Percentiles rank a stretch among this genome's conserved stretches.
phyloP scores from a whole-genome alignment of 2,329 filamentous ascomycete species.

The Exophiala oligosperma region DNA sequence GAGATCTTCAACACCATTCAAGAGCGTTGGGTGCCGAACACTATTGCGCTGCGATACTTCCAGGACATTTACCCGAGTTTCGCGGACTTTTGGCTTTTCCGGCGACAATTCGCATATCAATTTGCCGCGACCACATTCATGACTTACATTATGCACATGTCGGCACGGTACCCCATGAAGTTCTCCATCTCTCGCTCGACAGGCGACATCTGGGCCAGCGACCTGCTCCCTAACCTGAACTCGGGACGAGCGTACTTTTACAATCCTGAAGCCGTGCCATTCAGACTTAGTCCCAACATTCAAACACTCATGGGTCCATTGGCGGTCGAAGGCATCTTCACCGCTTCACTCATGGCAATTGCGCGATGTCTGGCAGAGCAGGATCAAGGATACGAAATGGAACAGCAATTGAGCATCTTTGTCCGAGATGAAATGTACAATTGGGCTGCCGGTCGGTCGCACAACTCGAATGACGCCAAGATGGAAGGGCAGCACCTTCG shows the following conservation, averaged over 20 bases:
- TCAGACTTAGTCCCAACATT: slow-evolving; percentile 94
- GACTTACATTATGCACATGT: slow-evolving; percentile 98
- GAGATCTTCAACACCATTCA: slow-evolving; percentile 96
- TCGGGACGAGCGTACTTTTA: slow-evolving; percentile 83
- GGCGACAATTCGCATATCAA: slow-evolving; percentile 94
- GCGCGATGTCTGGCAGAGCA: slow-evolving; percentile 90
- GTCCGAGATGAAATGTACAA: slow-evolving; percentile 97
- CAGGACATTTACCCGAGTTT: slow-evolving; percentile 83
- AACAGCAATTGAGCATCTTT: slow-evolving; percentile 90
- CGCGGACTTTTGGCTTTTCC: slow-evolving; percentile 97
- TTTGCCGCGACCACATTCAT: slow-evolving; percentile 94
- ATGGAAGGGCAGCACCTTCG: slow-evolving; percentile 69
- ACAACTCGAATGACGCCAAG: slow-evolving; percentile 33
- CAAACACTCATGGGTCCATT: slow-evolving; percentile 95
- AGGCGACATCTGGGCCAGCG: slow-evolving; percentile 94
- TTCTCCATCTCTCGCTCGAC: slow-evolving; percentile 83
- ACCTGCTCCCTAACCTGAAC: slow-evolving; percentile 89
- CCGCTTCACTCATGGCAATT: slow-evolving; percentile 94
- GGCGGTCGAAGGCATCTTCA: slow-evolving; percentile 93
- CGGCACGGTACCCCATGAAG: slow-evolving; percentile 93
- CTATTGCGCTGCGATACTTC: slow-evolving; percentile 84
- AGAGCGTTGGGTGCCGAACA: slow-evolving; percentile 85
- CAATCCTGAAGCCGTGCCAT: slow-evolving; percentile 93
- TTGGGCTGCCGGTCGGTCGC: slow-evolving; percentile 72
- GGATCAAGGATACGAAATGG: slow-evolving; percentile 69